Evolutionary conservation across 2,329 filamentous ascomycete genomes (phyloP).

Genomic region (Fusarium ramigenum): DNA sequence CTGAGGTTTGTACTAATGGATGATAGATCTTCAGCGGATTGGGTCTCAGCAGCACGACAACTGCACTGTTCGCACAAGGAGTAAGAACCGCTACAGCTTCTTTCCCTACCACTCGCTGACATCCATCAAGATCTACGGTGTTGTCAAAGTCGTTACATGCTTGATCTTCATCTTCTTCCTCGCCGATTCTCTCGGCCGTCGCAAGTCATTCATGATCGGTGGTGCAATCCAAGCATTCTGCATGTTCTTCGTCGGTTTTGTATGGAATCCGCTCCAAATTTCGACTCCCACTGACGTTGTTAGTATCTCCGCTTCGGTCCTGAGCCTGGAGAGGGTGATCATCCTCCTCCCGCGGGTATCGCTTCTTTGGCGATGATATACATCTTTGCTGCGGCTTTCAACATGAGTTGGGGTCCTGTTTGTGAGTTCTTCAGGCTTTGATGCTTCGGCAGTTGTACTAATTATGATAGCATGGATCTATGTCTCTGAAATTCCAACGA

Average conservation of each 20-base stretch:
- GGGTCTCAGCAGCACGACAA: constrained; percentile 60
- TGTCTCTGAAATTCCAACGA: constrained; percentile 69
- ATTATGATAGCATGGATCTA: constrained; percentile 50
- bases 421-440: constrained; percentile 54
- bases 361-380: constrained; percentile 69
- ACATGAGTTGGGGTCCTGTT: constrained; percentile 70
- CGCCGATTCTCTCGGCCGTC: constrained; percentile 70
- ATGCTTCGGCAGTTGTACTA: neutral
- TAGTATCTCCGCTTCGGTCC: constrained; percentile 62
- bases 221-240: constrained; percentile 41
- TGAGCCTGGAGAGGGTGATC: constrained; percentile 46
- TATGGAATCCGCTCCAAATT: neutral
- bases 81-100: constrained; percentile 45
- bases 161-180: constrained; percentile 69
- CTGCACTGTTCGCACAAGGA: constrained; percentile 73
- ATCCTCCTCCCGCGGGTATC: constrained; percentile 55
- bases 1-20: fast-evolving
- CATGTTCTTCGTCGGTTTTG: constrained; percentile 70
- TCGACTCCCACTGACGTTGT: neutral
- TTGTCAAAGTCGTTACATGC: constrained; percentile 72
- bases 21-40: constrained; percentile 65
- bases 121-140: constrained; percentile 58
- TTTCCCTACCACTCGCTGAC: fast-evolving
- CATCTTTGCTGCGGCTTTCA: constrained; percentile 70
- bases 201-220: constrained; percentile 47